Conservation (phyloP, 306 rosid genomes). For the Cercis canadensis region DNA sequence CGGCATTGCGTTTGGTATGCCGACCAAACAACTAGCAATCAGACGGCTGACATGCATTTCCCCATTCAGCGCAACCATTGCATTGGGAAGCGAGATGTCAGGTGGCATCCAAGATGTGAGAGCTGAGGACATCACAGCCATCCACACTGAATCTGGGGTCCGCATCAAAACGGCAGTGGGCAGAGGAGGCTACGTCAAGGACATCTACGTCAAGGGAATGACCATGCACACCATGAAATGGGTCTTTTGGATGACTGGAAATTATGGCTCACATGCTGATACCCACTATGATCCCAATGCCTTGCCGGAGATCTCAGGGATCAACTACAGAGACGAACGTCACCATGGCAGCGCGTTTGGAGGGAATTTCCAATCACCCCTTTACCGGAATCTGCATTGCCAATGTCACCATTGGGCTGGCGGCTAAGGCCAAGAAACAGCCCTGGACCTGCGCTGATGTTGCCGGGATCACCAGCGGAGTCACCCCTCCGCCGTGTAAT, state of each 20-base stretch:
- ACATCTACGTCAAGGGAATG: constrained; percentile 68
- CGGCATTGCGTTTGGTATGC: constrained; percentile 79
- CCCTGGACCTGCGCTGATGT: constrained; percentile 73
- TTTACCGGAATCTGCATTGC: constrained; percentile 79
- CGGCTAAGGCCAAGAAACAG: constrained; percentile 70
- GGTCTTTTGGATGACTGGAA: constrained; percentile 83
- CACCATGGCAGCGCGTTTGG: constrained; percentile 70
- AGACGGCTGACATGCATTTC: constrained; percentile 78
- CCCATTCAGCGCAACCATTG: constrained; percentile 78
- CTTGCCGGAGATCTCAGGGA: constrained; percentile 57
- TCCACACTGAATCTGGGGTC: constrained; percentile 68
- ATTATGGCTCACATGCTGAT: constrained; percentile 81
- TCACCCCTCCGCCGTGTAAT: constrained; percentile 69
- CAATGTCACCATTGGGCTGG: constrained; percentile 67
- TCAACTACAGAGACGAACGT: constrained; percentile 70
- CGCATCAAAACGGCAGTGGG: constrained; percentile 81
- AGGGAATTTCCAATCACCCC: constrained; percentile 71
- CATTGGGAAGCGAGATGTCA: constrained; percentile 85
- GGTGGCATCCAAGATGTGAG: constrained; percentile 83
- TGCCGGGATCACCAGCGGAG: constrained; percentile 69
- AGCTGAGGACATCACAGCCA: constrained; percentile 72
- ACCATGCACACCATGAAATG: constrained; percentile 77
- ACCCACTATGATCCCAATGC: constrained; percentile 65
- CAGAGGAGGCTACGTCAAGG: constrained; percentile 80
- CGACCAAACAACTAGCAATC: constrained; percentile 68